These are phyloP conservation scores for Xylaria hypoxylon DNA, from an alignment of 2,329 filamentous ascomycete species.

Conservation along the genomic window DNA sequence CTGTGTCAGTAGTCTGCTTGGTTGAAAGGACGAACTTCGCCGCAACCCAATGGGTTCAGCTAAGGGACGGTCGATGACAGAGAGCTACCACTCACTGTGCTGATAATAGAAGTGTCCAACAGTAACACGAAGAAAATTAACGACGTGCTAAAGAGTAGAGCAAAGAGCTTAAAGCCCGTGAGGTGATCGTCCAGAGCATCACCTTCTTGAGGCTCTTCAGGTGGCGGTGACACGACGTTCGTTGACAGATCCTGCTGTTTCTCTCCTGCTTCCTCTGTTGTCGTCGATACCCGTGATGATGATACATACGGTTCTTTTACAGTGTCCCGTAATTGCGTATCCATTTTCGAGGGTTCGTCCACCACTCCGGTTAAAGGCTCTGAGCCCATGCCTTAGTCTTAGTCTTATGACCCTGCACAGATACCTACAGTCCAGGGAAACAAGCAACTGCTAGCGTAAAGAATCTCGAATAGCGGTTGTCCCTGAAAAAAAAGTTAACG, in stretches of 20 bases:
- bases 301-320: slow-evolving; percentile 2
- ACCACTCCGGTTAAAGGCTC: not conserved
- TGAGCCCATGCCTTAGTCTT: slow-evolving; percentile 3
- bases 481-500: not conserved
- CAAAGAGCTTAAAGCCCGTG: slow-evolving; percentile 44
- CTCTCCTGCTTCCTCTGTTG: slow-evolving; percentile 18
- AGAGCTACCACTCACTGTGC: slow-evolving; percentile 55
- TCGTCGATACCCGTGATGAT: slow-evolving; percentile 21
- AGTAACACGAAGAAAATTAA: slow-evolving; percentile 58
- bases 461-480: not conserved
- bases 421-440: not conserved
- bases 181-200: slow-evolving; percentile 44
- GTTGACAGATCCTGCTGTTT: slow-evolving; percentile 7
- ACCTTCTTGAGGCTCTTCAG: slow-evolving; percentile 36
- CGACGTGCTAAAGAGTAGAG: slow-evolving; percentile 52
- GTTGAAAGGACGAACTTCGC: not conserved
- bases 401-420: not conserved
- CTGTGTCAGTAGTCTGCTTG: slow-evolving; percentile 13
- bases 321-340: not conserved
- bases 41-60: not conserved
- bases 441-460: not conserved
- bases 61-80: not conserved
- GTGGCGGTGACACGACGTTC: not conserved
- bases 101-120: slow-evolving; percentile 65
- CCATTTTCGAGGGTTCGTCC: slow-evolving; percentile 12